Evolutionary conservation across 768 basidiomycete genomes (phyloP).

Genomic region (Amanita rubescens): DNA sequence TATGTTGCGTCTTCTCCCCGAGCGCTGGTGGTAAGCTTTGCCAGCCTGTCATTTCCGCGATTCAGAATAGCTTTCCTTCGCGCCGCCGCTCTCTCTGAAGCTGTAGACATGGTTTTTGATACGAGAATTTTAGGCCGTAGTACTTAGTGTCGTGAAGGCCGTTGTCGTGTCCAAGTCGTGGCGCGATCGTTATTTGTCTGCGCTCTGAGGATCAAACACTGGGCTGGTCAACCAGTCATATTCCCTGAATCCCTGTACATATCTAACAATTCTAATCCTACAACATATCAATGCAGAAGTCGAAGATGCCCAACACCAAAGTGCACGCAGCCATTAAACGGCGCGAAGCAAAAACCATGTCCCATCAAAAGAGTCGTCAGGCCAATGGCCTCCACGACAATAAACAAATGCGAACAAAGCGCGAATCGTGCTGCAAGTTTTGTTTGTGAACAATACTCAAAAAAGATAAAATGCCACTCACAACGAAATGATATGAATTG

Average conservation of each 20-base stretch:
- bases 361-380: not conserved
- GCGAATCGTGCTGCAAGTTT: not conserved
- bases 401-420: not conserved
- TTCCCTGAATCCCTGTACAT: not conserved
- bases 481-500: not conserved
- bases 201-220: not conserved
- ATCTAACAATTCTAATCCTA: not conserved
- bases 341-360: not conserved
- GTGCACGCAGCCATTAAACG: not conserved
- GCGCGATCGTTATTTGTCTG: not conserved
- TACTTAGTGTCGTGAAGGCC: not conserved
- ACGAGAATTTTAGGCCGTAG: not conserved
- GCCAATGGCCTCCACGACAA: not conserved
- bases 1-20: conserved; percentile 63
- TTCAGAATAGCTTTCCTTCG: conserved; percentile 69
- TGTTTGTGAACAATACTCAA: not conserved
- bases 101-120: conserved; percentile 23
- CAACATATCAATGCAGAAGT: no score
- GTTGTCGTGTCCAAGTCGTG: not conserved
- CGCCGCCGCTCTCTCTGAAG: conserved; percentile 70
- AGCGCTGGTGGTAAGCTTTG: conserved; percentile 68
- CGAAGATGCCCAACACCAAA: no score
- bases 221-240: not conserved
- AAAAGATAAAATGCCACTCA: not conserved
- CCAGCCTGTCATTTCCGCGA: conserved; percentile 65